These are phyloP conservation scores for Crithidia fasciculata DNA, from an alignment of 208 protist genomes.

Conservation along the genomic window DNA sequence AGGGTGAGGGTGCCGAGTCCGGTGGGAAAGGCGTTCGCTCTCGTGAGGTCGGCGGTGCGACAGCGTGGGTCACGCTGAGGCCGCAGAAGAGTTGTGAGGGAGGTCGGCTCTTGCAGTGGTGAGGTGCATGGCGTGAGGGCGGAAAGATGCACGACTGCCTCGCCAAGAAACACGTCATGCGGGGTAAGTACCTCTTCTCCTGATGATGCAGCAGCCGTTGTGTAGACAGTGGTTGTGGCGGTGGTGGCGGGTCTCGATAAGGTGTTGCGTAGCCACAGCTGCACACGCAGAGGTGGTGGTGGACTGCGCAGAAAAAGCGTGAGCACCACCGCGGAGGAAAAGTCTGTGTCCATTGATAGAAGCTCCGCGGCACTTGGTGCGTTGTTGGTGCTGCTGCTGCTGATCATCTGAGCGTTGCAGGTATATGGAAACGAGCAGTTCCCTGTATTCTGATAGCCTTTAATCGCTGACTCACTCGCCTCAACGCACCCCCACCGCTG, in stretches of 20 bases:
- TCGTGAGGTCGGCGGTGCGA: not conserved
- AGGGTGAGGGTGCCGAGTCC: conserved; percentile 8
- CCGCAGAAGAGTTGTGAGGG: not conserved
- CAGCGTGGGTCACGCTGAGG: conserved; percentile 13
- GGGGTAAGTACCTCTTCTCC: not conserved
- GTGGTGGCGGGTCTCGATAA: not conserved
- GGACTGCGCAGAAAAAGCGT: not conserved
- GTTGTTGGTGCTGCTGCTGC: not conserved
- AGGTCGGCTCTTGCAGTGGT: not conserved
- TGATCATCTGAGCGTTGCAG: not conserved
- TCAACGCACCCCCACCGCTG: not conserved
- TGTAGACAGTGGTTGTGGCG: not conserved
- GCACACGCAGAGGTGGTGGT: not conserved
- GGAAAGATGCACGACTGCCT: not conserved
- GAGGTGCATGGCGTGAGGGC: not conserved
- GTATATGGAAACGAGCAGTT: not conserved
- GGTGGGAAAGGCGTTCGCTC: not conserved
- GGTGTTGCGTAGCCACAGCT: not conserved
- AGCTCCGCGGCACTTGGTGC: not conserved
- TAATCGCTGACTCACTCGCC: too few species aligned
- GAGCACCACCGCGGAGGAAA: not conserved
- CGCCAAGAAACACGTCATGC: conserved; percentile 6
- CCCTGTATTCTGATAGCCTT: too few species aligned
- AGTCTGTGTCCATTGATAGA: not conserved
- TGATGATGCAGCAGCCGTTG: not conserved